Conservation (phyloP, 1,139 yeast genomes). For the Candida mesenterica region DNA sequence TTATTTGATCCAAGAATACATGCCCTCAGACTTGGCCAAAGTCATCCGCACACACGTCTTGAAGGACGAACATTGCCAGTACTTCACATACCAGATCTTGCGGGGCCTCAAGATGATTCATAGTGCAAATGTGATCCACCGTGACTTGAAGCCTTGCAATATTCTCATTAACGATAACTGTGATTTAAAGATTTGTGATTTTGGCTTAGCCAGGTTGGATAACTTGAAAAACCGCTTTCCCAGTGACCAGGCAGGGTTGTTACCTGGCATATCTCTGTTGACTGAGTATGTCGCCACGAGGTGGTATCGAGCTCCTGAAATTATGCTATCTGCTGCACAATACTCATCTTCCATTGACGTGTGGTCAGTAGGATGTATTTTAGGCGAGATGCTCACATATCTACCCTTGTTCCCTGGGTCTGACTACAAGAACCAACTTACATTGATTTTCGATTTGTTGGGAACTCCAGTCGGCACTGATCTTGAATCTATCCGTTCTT, state of each 20-base stretch:
- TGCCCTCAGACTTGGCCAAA: constrained; percentile 67
- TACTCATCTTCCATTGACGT: constrained; percentile 72
- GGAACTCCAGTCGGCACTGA: constrained; percentile 67
- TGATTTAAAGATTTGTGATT: constrained; percentile 94
- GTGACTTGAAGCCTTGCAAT: constrained; percentile 92
- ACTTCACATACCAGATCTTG: constrained; percentile 79
- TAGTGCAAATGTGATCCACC: constrained; percentile 94
- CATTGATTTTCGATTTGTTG: constrained; percentile 56
- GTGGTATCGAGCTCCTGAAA: constrained; percentile 81
- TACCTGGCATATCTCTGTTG: constrained; percentile 36
- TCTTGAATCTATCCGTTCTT: constrained; percentile 53
- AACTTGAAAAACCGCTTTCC: constrained; percentile 19
- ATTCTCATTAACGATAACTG: constrained; percentile 92
- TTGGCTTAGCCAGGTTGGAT: constrained; percentile 59
- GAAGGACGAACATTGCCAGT: constrained; percentile 66
- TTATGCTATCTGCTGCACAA: constrained; percentile 67
- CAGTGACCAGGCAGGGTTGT: constrained; percentile 25
- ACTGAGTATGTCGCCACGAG: constrained; percentile 79
- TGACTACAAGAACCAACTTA: constrained; percentile 66
- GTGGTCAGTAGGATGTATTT: constrained; percentile 79
- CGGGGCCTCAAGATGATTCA: constrained; percentile 94
- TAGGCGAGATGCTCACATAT: constrained; percentile 58
- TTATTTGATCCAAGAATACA: constrained; percentile 66
- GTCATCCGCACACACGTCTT: constrained; percentile 54
- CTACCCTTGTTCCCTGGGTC: constrained; percentile 82